Conservation (phyloP, 2,329 filamentous ascomycete species). For the Achaetomium macrosporum region DNA sequence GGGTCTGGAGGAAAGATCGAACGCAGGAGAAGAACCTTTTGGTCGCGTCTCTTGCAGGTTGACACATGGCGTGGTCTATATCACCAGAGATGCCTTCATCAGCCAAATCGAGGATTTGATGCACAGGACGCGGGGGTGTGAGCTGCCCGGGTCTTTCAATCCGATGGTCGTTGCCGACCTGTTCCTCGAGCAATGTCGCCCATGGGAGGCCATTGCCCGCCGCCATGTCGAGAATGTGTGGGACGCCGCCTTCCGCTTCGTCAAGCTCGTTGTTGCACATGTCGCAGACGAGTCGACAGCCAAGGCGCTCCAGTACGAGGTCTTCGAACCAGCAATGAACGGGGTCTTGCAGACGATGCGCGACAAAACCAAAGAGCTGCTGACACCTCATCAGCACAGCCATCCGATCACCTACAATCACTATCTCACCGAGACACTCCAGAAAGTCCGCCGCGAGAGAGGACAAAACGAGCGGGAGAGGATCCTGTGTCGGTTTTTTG, state of each 20-base stretch:
- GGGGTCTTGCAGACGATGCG: slow-evolving; percentile 33
- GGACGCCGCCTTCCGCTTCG: slow-evolving; percentile 41
- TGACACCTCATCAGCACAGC: slow-evolving; percentile 36
- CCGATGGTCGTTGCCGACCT: slow-evolving; percentile 53
- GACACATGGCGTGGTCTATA: slow-evolving; percentile 1
- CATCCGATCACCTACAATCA: slow-evolving; percentile 52
- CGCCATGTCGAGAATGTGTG: slow-evolving; percentile 44
- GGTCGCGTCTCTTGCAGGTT: neutral
- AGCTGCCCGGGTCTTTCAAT: slow-evolving; percentile 57
- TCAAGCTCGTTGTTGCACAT: slow-evolving; percentile 38
- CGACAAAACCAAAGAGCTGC: slow-evolving; percentile 38
- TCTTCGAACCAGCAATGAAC: slow-evolving; percentile 26
- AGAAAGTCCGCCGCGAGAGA: slow-evolving; percentile 26
- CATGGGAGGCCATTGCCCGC: slow-evolving; percentile 46
- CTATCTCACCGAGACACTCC: slow-evolving; percentile 37
- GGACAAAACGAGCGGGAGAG: neutral
- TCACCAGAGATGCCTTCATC: slow-evolving; percentile 31
- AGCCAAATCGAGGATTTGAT: slow-evolving; percentile 35
- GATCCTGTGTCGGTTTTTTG: slow-evolving; percentile 5
- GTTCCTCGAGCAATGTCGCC: slow-evolving; percentile 52
- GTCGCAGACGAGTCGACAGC: slow-evolving; percentile 32
- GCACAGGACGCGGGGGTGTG: slow-evolving; percentile 41
- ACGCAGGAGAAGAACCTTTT: neutral
- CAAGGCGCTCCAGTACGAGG: slow-evolving; percentile 32
- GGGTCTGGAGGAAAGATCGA: neutral